phyloP scores from a whole-genome alignment of 1,139 yeast species.

The Magnusiomyces sp. region DNA sequence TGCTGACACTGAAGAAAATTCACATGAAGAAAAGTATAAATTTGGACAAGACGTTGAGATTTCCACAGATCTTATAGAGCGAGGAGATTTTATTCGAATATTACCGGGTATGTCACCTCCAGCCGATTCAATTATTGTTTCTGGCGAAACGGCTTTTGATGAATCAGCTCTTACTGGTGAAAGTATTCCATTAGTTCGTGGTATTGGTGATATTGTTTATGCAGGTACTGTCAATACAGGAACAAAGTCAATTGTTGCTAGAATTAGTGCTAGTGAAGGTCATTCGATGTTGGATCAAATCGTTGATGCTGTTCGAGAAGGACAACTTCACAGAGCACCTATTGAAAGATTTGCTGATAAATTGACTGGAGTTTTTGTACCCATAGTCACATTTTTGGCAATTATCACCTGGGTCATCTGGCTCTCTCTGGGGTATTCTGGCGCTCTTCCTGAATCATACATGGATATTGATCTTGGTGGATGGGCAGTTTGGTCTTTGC shows the following conservation, averaged over 20 bases:
- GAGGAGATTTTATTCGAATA: constrained; percentile 52
- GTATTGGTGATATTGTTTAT: constrained; percentile 53
- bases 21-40: too few species aligned
- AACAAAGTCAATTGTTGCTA: constrained; percentile 44
- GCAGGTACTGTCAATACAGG: constrained; percentile 70
- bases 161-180: constrained; percentile 79
- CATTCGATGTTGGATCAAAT: constrained; percentile 63
- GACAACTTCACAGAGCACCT: constrained; percentile 67
- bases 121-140: constrained; percentile 55
- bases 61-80: constrained; percentile 48
- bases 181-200: constrained; percentile 56
- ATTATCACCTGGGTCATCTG: constrained; percentile 60
- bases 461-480: constrained; percentile 68
- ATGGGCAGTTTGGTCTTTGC: constrained; percentile 86
- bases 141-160: constrained; percentile 54
- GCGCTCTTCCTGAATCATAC: constrained; percentile 45
- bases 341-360: constrained; percentile 63
- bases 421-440: constrained; percentile 50
- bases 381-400: constrained; percentile 53
- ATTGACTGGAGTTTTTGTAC: constrained; percentile 68
- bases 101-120: constrained; percentile 67
- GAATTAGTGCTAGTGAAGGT: constrained; percentile 53
- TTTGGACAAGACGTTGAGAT: constrained; percentile 24
- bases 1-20: too few species aligned
- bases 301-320: constrained; percentile 61